Evolutionary conservation across 306 rosid species (phyloP), one percentile per base, ranked within the genome.

Genomic region (Sophora flavescens): DNA sequence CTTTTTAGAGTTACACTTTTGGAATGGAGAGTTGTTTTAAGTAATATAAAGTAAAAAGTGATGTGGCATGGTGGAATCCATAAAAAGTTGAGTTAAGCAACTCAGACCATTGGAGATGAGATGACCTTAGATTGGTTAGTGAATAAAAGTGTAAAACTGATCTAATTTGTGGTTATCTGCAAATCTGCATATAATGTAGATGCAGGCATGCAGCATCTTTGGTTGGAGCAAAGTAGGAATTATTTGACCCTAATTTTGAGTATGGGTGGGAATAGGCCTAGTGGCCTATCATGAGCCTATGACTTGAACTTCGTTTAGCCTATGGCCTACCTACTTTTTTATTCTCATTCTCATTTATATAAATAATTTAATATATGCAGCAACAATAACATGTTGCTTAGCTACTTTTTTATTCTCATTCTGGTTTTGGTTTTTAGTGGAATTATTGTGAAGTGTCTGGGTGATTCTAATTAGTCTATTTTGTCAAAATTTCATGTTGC

Each of bases 141-240:
- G 70, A 68, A 57, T 61, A 48, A 52, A 67, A 16, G 36, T 17
- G 36, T 64, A 41, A 54, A 74, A 80, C 42, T 58, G n/a, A 7
- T 67, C 9, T 10, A 57, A 26, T 73, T 45, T 72, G 48, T 60
- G 39, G 58, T 56, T 80, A 45, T 74, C 48, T 74, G 26, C 32
- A 36, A 65, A 58, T 66, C 53, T 59, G 72, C 51, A 12, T 60
- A 60, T 74, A 26, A 51, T 60, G 45, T 30, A 28, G 70, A 39
- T 16, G 60, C 22, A 22, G 22, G 22, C 22, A 22, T 6, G 16
- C 22, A 22, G 5, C 6, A 30, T 54, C 32, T 52, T 69, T 51
- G 47, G 10, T 51, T 69, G 32, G 74, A 51, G 74, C 15, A 51
- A 53, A 41, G 11, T 6, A 54, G 54, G 38, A 10, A 8, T 18